Evolutionary conservation across 1,284 basidiomycete genomes (phyloP), one percentile per base, ranked within the genome.

Genomic region (Hymenochaete sp.): DNA sequence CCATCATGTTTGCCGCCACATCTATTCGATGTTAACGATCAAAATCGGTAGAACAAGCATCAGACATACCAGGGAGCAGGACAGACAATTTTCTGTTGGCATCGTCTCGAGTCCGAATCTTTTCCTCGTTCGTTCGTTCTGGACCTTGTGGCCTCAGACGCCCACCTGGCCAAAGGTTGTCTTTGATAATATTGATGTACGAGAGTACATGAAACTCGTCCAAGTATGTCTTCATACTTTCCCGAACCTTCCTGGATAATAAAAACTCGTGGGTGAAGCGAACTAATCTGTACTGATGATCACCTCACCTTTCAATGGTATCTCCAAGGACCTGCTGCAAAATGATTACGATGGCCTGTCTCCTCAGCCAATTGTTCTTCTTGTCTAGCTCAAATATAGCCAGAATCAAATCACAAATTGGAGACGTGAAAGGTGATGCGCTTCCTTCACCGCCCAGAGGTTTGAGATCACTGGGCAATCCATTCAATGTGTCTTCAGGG

Each of bases 291-390:
- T 39, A 40, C 14, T 38, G 18, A 26, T 4, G 35, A 5, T 11
- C 2, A 60, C 72, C 55, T n/a, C 47, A 92, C 89, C 91, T 71
- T 63, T 98, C 95, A 53, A 98, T 92, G 0, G 95, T 98, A 8
- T 88, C 87, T 4, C 93, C 95, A 3, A 98, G 71, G 3, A 97
- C 80, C 59, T 98, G 93, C 62, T 98, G 95, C 38, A 98, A 67
- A 49, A 98, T 91, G 46, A 98, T 90, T 10, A 97, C 87, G 53
- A 97, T 91, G 1, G 95, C 93, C 62, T 97, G 93, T n/a, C 91
- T 73, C 42, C 93, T 72, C 25, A 98, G 68, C 95, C 95, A 98
- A 54, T 93, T 93, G 57, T 93, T 89, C 62, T 89, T 86, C 68
- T 91, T 90, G 63, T 96, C 84, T 19, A 98, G 75, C 62, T 97